Conservation (phyloP, 2,329 filamentous ascomycete genomes). For the Cladosporium austrohemisphaericum region DNA sequence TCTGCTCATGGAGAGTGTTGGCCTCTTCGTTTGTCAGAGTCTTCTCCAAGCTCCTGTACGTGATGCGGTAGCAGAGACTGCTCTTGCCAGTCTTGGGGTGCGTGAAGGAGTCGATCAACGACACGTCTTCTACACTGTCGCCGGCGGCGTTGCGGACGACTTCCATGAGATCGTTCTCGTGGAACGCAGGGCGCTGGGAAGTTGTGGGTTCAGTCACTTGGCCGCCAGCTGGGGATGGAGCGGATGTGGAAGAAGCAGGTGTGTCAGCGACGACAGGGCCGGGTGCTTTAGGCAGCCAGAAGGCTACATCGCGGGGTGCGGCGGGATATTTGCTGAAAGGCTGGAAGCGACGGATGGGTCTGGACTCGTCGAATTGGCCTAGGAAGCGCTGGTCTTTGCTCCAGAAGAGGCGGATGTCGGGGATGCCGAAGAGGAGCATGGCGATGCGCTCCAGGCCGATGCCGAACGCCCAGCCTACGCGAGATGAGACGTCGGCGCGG, state of each 20-base stretch:
- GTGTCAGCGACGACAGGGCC: conserved; percentile 30
- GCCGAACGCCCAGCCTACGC: conserved; percentile 93
- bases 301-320: conserved; percentile 88
- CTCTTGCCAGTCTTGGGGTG: conserved; percentile 79
- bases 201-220: conserved; percentile 20
- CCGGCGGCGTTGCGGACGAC: conserved; percentile 79
- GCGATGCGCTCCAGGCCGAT: conserved; percentile 91
- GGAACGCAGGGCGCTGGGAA: conserved; percentile 53
- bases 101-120: conserved; percentile 77
- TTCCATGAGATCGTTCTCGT: conserved; percentile 98
- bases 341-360: conserved; percentile 62
- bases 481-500: conserved; percentile 69
- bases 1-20: conserved; percentile 68
- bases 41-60: conserved; percentile 87
- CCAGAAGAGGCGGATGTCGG: conserved; percentile 97
- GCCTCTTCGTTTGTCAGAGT: conserved; percentile 82
- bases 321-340: conserved; percentile 90
- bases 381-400: conserved; percentile 79
- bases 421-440: conserved; percentile 95
- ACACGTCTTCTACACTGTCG: conserved; percentile 83
- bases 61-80: conserved; percentile 89
- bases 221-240: conserved; percentile 33
- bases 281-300: conserved; percentile 64
- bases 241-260: conserved; percentile 29
- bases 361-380: conserved; percentile 64